phyloP scores from a whole-genome alignment of 257 asterid species.

The Primulina eburnea region DNA sequence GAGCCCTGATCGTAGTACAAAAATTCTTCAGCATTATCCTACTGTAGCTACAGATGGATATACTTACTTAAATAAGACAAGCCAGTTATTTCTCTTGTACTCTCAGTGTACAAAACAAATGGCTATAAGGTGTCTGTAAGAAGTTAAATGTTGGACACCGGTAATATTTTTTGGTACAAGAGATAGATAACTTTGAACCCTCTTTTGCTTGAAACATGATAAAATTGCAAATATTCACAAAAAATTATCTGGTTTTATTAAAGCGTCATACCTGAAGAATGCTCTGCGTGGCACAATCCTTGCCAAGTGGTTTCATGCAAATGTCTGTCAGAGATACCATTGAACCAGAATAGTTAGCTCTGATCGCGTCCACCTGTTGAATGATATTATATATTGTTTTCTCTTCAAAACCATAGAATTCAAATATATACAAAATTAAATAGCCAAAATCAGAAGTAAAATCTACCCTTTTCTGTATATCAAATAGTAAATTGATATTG shows the following conservation, averaged over 20 bases:
- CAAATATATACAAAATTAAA: constrained; percentile 10
- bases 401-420: constrained; percentile 11
- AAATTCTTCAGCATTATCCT: background rate
- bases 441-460: constrained; percentile 13
- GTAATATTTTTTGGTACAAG: background rate
- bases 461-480: constrained; percentile 80
- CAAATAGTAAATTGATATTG: constrained; percentile 82
- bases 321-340: constrained; percentile 85
- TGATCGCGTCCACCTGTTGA: constrained; percentile 84
- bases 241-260: background rate
- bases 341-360: constrained; percentile 79
- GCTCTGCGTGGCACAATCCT: constrained; percentile 96
- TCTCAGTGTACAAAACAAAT: background rate
- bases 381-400: constrained; percentile 8
- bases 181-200: background rate
- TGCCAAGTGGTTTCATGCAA: constrained; percentile 98
- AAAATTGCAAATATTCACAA: background rate
- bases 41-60: background rate
- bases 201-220: background rate
- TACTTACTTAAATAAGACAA: background rate
- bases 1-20: background rate
- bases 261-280: constrained; percentile 74
- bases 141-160: background rate
- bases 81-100: background rate
- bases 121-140: background rate